Evolutionary conservation across 140 eudicot genomes (phyloP), one percentile per base, ranked within the genome.

Genomic region (Stevia rebaudiana): DNA sequence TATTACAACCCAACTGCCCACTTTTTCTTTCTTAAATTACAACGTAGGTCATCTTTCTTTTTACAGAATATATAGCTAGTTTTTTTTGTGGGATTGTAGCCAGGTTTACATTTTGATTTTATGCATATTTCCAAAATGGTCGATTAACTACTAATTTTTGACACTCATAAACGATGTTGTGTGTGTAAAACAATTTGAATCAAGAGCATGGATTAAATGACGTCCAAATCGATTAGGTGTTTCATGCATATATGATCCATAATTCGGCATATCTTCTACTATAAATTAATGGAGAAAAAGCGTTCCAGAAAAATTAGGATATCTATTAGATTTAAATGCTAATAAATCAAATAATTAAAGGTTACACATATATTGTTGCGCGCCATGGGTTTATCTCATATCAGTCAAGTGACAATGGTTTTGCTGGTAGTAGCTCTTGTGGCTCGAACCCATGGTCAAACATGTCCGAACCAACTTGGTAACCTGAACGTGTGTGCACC

Each of bases 401-500:
- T 64, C 51, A 57, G 19, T 40, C 61, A 24, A 52, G 63, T 54
- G 18, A 31, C 53, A 11, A 0, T 74, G 73, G 54, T 68, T 21
- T 31, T 69, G 13, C 30, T 75, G 28, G 19, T 80, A 33, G 6
- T 76, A 10, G 76, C 58, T 11, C 59, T 76, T 40, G 71, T 82
- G 60, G 67, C 71, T 69, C 76, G 66, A 73, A 64, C 47, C 64
- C 64, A 78, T 37, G 82, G 75, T 1, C 80, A 65, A 46, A 61
- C 55, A 21, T 86, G 97, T 71, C 73, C 89, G 7, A 50, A 55
- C 19, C 60, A 82, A 49, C 74, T 86, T 18, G 70, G 56, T 8
- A 80, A 65, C 58, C 74, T 89, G 28, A 89, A 75, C 21, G 75
- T 72, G 54, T 89, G 97, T 33, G 81, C 97, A 50, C 94, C 89